phyloP scores from a whole-genome alignment of 2,329 filamentous ascomycete species.

The Beauveria caledonica region DNA sequence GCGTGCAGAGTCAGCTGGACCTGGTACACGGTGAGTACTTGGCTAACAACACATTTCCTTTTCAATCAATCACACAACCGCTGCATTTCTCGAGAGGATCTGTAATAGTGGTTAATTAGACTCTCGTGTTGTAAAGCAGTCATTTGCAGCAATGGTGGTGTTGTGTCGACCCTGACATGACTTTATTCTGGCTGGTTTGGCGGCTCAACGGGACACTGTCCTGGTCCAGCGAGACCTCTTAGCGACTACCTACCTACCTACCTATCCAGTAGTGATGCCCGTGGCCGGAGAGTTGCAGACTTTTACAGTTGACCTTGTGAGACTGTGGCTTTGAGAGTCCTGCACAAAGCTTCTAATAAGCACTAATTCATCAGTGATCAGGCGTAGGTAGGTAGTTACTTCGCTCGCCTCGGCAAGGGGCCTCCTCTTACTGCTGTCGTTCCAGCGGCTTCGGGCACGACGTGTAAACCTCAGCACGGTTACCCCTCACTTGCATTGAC shows the following conservation, averaged over 20 bases:
- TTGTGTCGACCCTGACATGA: neutral
- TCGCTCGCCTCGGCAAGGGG: neutral
- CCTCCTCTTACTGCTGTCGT: constrained; percentile 1
- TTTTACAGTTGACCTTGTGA: neutral
- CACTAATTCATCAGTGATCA: neutral
- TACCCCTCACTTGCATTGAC: constrained; percentile 13
- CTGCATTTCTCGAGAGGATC: neutral
- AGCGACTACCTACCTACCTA: neutral
- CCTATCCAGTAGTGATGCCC: neutral
- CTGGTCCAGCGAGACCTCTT: neutral
- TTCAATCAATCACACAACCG: neutral
- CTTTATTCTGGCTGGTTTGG: neutral
- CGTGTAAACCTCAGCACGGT: constrained; percentile 20
- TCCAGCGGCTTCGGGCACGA: constrained; percentile 16
- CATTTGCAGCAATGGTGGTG: neutral
- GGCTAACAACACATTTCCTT: neutral
- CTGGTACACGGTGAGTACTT: neutral
- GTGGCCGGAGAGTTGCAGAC: too few relatives aligned
- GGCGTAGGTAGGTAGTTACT: neutral
- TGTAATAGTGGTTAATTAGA: neutral
- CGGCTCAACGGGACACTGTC: neutral
- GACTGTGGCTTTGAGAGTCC: neutral
- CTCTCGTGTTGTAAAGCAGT: neutral
- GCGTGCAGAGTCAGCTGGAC: neutral
- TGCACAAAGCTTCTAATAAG: too few relatives aligned